These are phyloP conservation scores for Luzula sylvatica DNA, from an alignment of 176 grass and related monocot genomes.

Conservation along the genomic window DNA sequence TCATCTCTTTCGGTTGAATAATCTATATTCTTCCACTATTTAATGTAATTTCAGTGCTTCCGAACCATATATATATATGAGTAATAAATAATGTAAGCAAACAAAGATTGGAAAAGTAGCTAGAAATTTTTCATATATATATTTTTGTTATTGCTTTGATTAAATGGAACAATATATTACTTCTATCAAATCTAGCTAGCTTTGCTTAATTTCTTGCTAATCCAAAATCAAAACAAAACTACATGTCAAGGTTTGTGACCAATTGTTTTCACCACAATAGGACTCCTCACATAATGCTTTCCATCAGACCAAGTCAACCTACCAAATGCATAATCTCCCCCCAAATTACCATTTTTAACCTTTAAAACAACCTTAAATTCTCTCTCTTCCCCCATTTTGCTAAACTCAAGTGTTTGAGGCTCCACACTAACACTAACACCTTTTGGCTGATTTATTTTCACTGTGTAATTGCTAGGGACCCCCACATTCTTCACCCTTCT, in stretches of 20 bases:
- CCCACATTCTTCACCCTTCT: slow-evolving; percentile 70
- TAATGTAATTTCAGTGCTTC: no score
- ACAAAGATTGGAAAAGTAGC: neutral
- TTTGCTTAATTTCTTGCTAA: neutral
- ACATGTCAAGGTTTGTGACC: slow-evolving; percentile 1
- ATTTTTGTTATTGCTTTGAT: neutral
- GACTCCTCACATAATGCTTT: slow-evolving; percentile 53
- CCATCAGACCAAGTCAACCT: slow-evolving; percentile 66
- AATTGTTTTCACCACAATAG: slow-evolving; percentile 41
- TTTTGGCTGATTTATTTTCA: slow-evolving; percentile 24
- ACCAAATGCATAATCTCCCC: slow-evolving; percentile 56
- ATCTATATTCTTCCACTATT: no score
- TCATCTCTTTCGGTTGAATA: no score
- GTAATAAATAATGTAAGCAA: no score
- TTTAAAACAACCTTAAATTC: slow-evolving; percentile 48
- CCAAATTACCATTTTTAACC: slow-evolving; percentile 20
- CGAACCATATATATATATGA: no score
- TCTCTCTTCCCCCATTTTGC: slow-evolving; percentile 32
- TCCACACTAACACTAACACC: slow-evolving; percentile 60
- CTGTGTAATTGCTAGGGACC: slow-evolving; percentile 34
- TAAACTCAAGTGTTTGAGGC: slow-evolving; percentile 53
- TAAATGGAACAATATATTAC: neutral
- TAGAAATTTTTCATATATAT: neutral
- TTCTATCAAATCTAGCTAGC: neutral
- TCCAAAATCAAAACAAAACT: neutral